phyloP scores from a whole-genome alignment of 2,329 filamentous ascomycete genomes.

The Cordyceps militaris region DNA sequence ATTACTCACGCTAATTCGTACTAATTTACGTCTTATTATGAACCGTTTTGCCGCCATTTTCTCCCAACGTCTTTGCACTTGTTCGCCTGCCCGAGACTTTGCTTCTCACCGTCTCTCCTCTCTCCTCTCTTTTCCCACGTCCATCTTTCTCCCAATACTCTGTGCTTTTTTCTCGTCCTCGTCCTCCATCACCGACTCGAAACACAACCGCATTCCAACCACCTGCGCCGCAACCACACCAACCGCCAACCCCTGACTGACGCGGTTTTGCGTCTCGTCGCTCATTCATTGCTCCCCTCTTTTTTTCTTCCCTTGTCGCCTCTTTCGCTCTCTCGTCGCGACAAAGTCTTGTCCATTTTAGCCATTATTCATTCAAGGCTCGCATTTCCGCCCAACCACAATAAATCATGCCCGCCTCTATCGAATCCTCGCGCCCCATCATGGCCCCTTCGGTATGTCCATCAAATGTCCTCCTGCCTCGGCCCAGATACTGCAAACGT shows the following conservation, averaged over 20 bases:
- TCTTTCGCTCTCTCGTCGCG: neutral
- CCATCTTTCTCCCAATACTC: neutral
- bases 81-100: neutral
- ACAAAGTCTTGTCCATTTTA: neutral
- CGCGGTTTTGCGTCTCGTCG: constrained; percentile 5
- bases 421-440: constrained; percentile 55
- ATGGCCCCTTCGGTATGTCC: constrained; percentile 54
- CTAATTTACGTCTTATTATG: neutral
- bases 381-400: neutral
- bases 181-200: neutral
- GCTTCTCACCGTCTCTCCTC: neutral
- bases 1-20: neutral
- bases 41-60: neutral
- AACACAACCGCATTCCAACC: neutral
- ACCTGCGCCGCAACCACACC: neutral
- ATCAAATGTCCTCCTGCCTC: constrained; percentile 10
- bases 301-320: neutral
- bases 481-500: constrained; percentile 9
- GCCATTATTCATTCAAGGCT: neutral
- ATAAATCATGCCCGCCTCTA: constrained; percentile 47
- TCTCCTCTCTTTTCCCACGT: neutral
- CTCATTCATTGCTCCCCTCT: constrained; percentile 1
- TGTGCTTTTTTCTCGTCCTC: neutral
- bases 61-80: neutral
- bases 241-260: neutral